Conservation (phyloP, 176 grass and related monocot genomes). For the Miscanthus lutarioriparius region DNA sequence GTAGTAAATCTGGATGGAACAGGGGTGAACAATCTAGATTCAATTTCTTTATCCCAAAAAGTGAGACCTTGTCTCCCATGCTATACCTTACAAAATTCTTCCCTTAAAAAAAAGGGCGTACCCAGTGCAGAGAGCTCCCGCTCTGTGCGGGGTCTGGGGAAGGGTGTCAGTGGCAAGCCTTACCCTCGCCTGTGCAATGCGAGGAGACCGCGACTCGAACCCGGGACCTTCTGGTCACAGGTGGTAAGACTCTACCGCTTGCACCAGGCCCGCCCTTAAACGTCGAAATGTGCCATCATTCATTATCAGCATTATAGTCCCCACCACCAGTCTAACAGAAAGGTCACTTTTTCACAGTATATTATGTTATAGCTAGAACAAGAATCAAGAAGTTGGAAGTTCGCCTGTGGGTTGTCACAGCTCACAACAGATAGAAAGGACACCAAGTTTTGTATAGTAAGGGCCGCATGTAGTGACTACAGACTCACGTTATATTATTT, state of each 20-base stretch:
- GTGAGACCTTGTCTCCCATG: neutral
- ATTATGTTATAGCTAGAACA: neutral
- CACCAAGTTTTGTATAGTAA: neutral
- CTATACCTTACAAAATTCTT: neutral
- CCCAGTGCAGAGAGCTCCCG: too few relatives aligned
- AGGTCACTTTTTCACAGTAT: neutral
- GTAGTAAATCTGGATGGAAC: slow-evolving; percentile 12
- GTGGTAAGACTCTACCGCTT: too few relatives aligned
- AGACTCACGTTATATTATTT: neutral
- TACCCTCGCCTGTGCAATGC: too few relatives aligned
- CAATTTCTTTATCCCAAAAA: neutral
- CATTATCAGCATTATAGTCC: slow-evolving; percentile 24
- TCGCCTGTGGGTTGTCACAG: neutral
- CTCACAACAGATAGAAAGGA: neutral
- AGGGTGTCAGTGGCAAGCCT: too few relatives aligned
- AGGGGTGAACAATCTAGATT: neutral
- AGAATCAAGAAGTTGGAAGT: slow-evolving; percentile 7
- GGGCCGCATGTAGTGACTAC: neutral
- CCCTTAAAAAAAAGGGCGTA: too few relatives aligned
- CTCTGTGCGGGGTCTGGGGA: too few relatives aligned
- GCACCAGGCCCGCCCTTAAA: too few relatives aligned
- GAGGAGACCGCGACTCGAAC: too few relatives aligned
- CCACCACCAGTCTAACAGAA: neutral
- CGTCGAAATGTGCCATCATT: neutral
- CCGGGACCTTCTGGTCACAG: too few relatives aligned